These are phyloP conservation scores for Fusarium sp. DNA, from an alignment of 2,329 filamentous ascomycete species.

Conservation along the genomic window DNA sequence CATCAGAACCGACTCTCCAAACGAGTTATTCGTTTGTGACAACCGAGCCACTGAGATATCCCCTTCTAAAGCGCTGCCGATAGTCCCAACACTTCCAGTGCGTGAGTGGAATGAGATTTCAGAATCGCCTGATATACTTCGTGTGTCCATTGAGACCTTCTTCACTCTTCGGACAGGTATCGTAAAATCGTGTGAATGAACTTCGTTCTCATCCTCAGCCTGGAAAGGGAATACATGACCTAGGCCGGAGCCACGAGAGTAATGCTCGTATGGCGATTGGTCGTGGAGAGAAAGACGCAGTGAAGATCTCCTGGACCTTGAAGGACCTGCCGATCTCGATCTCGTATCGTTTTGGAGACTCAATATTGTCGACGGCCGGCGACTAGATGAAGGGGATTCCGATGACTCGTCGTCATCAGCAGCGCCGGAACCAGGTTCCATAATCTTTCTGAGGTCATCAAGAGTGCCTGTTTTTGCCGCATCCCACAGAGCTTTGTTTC, in stretches of 20 bases:
- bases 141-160: conserved; percentile 87
- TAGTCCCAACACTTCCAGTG: conserved; percentile 80
- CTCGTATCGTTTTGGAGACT: conserved; percentile 58
- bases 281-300: conserved; percentile 49
- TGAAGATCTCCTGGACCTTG: conserved; percentile 54
- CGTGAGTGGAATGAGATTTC: conserved; percentile 85
- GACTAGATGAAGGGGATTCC: conserved; percentile 55
- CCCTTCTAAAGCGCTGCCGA: conserved; percentile 79
- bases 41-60: conserved; percentile 86
- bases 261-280: conserved; percentile 57
- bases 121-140: conserved; percentile 89
- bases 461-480: conserved; percentile 82
- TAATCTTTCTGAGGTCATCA: conserved; percentile 77
- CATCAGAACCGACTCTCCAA: conserved; percentile 88
- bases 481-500: conserved; percentile 90
- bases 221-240: conserved; percentile 95
- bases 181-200: conserved; percentile 43
- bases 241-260: conserved; percentile 69
- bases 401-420: conserved; percentile 58
- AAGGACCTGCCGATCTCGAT: conserved; percentile 27
- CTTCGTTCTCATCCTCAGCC: conserved; percentile 57
- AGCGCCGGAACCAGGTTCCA: conserved; percentile 74
- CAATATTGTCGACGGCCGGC: conserved; percentile 60
- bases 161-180: conserved; percentile 67
- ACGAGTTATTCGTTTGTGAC: conserved; percentile 74